Base-by-base conservation (phyloP, 2,329 filamentous ascomycete species). In the Beauveria sp. region DNA sequence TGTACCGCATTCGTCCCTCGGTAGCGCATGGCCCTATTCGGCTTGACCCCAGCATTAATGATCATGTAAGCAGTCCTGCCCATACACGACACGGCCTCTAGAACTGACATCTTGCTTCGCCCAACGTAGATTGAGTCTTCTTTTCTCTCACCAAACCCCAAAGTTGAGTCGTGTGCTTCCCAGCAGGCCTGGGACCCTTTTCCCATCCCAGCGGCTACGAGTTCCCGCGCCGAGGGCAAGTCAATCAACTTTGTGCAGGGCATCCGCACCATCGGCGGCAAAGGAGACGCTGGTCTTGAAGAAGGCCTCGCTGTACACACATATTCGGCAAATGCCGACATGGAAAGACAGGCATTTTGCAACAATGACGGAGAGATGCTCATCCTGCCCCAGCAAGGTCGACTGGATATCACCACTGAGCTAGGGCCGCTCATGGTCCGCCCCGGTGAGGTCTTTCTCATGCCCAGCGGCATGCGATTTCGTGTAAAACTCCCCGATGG, bases 361-460 rank as follows among this genome's bases (percentile, higher is more conserved):
- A 81, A 81, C 65, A 82, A 84, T 2, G 87, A 90, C 63, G 87
- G 87, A 18, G 86, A 89, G 68, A 81, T 86, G 63, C 74, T 89
- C 57, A 85, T 89, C 52, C 78, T 89, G 3, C 84, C 82, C 0
- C 86, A 89, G 63, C 80, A 85, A 64, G 87, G 87, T 14, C 76
- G 80, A 0, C 76, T 90, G 2, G 83, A 89, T 65, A 85, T 89
- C 51, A 85, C 87, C 67, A 89, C 87, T 2, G 87, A 89, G 67
- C 79, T 89, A 18, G 87, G 87, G 5, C 79, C 78, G 28, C 70
- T 89, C 0, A 79, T 85, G 55, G 84, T 89, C 5, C 83, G 85
- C 4, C 86, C 85, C 0, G 85, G 85, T n/a, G 87, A 89, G 69
- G 82, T 89, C 37, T 81, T 79, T 55, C 80, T 89, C 18, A 84